Evolutionary conservation across 495 filamentous ascomycete species (phyloP), one percentile per base, ranked within the genome.

Genomic region (Gamarada debralockiae): DNA sequence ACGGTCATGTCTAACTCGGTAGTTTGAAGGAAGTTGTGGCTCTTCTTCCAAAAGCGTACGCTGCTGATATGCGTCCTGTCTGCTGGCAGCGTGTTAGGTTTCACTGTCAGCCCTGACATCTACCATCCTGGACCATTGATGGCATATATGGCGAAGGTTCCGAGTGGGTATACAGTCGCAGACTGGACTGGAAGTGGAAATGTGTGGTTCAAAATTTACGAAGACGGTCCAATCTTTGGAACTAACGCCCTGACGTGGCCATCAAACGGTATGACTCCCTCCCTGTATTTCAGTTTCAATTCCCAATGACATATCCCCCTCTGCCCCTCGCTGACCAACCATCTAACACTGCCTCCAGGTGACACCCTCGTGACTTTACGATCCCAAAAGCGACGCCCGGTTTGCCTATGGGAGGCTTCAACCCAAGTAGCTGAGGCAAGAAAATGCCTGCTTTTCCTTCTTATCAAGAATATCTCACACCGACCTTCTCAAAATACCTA

Each of bases 61-160:
- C n/a, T n/a, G n/a, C n/a, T n/a, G n/a, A n/a, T n/a, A n/a, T n/a
- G n/a, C n/a, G n/a, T n/a, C n/a, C n/a, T 80, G 22, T 72, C 73
- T 50, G 74, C 80, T 2, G 80, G 80, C 0, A 73, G 76, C 17
- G 63, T 66, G 1, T 69, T 82, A 48, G 73, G 72, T 9, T 81
- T 78, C 56, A 70, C 63, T 20, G 66, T 68, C 0, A 76, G 76
- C 52, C 64, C 63, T 2, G 72, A 80, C 15, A 78, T 82, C 23
- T 84, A 83, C 61, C 80, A 84, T 60, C 78, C 82, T 48, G 80
- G 80, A 0, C 80, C 80, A 5, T 66, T 82, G 34, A 70, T 75
- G 2, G 65, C 81, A 61, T 80, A 74, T 59, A 76, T 80, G 74
- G 78, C 77, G 23, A 77, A 78, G 47, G 76, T 78, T 1, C 70